These are phyloP conservation scores for Xylaria sp. DNA, from an alignment of 2,329 filamentous ascomycete genomes.

Conservation along the genomic window DNA sequence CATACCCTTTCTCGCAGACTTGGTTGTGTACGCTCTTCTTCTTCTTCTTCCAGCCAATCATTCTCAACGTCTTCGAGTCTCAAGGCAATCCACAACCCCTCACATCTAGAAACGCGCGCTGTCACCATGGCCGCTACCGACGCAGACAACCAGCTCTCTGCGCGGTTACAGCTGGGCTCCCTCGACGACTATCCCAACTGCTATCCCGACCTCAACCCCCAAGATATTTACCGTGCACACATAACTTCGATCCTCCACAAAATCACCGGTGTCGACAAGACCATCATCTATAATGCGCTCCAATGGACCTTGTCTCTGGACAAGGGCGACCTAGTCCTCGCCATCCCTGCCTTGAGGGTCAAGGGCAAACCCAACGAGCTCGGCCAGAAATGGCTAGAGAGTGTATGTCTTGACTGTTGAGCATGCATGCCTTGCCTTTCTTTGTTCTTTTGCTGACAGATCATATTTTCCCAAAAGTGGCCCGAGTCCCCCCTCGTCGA, in stretches of 20 bases:
- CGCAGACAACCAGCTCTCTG: conserved; percentile 41
- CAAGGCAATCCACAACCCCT: background rate
- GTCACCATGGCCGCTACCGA: conserved; percentile 42
- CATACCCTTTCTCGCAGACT: background rate
- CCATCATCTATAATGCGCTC: conserved; percentile 78
- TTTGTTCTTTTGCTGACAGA: conserved; percentile 19
- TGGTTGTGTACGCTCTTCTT: conserved; percentile 6
- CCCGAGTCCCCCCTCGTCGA: conserved; percentile 79
- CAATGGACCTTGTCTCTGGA: conserved; percentile 84
- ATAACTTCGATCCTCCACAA: conserved; percentile 75
- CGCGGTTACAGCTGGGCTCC: conserved; percentile 44
- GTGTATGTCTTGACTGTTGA: conserved; percentile 56
- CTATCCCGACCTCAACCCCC: conserved; percentile 76
- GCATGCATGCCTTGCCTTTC: conserved; percentile 24
- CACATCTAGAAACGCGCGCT: conserved; percentile 27
- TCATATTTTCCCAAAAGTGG: conserved; percentile 52
- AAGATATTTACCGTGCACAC: conserved; percentile 83
- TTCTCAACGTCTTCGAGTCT: background rate
- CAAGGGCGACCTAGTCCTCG: conserved; percentile 83
- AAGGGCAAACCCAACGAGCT: conserved; percentile 76
- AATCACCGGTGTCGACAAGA: conserved; percentile 75
- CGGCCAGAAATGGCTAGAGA: conserved; percentile 69
- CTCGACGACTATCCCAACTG: conserved; percentile 63
- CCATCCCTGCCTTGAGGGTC: conserved; percentile 81
- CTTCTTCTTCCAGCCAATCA: background rate